phyloP scores from a whole-genome alignment of 2,329 filamentous ascomycete species.

The Colletotrichum tanaceti region DNA sequence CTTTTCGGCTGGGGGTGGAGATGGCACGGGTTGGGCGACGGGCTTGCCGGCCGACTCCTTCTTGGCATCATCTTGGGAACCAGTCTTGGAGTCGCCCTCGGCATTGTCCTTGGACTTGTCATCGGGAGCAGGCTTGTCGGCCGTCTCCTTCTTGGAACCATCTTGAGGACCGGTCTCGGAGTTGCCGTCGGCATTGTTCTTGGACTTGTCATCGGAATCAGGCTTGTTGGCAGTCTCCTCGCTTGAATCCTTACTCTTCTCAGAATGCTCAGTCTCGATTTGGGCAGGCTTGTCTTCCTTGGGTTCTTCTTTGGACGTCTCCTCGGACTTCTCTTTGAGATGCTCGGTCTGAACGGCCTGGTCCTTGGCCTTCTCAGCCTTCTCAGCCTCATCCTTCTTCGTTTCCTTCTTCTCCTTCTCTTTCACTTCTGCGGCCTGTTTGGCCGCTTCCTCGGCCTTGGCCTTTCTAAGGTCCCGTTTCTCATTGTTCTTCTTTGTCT shows the following conservation, averaged over 20 bases:
- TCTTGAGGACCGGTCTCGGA: slow-evolving; percentile 34
- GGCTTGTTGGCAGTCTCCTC: background rate
- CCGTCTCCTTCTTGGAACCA: slow-evolving; percentile 25
- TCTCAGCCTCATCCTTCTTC: slow-evolving; percentile 42
- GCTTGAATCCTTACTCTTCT: background rate
- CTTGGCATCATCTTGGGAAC: slow-evolving; percentile 36
- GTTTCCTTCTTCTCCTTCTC: slow-evolving; percentile 48
- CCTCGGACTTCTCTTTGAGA: slow-evolving; percentile 13
- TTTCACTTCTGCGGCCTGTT: slow-evolving; percentile 42
- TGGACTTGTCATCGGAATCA: slow-evolving; percentile 5
- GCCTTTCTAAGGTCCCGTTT: slow-evolving; percentile 48
- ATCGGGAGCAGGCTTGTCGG: background rate
- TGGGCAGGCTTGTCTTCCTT: background rate
- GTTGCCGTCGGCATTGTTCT: slow-evolving; percentile 3
- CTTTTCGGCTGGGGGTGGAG: slow-evolving; percentile 18
- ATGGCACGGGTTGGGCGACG: slow-evolving; percentile 35
- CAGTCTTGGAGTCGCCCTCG: slow-evolving; percentile 25
- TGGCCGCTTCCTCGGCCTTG: slow-evolving; percentile 39
- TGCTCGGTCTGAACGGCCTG: slow-evolving; percentile 37
- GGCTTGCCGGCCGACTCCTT: slow-evolving; percentile 38
- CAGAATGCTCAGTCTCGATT: background rate
- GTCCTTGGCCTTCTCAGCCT: slow-evolving; percentile 29
- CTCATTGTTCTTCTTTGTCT: slow-evolving; percentile 53
- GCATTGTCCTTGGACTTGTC: slow-evolving; percentile 14
- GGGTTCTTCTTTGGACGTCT: slow-evolving; percentile 5